phyloP scores from a whole-genome alignment of 805 yeast genomes.

The Hanseniaspora opuntiae region DNA sequence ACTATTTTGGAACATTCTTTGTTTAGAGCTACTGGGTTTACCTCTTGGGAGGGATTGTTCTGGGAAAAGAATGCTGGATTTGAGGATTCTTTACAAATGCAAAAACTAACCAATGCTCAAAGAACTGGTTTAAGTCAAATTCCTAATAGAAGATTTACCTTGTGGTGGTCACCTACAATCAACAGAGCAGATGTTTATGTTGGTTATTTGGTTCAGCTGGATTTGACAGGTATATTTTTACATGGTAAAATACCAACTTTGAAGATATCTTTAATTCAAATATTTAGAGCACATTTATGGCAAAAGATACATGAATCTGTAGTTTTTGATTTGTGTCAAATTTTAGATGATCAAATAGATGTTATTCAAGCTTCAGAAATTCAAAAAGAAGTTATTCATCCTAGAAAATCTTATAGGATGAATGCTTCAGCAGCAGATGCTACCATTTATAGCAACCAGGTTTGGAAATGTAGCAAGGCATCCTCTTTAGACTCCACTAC shows the following conservation, averaged over 20 bases:
- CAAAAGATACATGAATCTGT: conserved; percentile 94
- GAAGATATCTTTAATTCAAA: conserved; percentile 87
- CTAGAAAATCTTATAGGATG: conserved; percentile 94
- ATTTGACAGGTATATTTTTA: conserved; percentile 86
- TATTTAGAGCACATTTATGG: conserved; percentile 96
- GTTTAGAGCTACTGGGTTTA: conserved; percentile 94
- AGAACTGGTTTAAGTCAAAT: conserved; percentile 93
- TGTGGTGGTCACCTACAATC: conserved; percentile 99
- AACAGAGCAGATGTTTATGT: conserved; percentile 96
- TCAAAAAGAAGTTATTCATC: conserved; percentile 85
- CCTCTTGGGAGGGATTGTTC: conserved; percentile 94
- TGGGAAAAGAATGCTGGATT: conserved; percentile 98
- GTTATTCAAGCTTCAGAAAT: conserved; percentile 72
- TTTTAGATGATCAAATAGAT: conserved; percentile 75
- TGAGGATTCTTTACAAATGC: conserved; percentile 88
- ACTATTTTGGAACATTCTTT: conserved; percentile 89
- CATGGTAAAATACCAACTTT: conserved; percentile 97
- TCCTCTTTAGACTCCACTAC: conserved; percentile 60
- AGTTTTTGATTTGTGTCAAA: conserved; percentile 86
- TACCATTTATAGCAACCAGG: conserved; percentile 54
- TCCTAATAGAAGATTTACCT: conserved; percentile 89
- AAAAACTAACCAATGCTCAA: conserved; percentile 93
- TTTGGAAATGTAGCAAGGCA: conserved; percentile 76
- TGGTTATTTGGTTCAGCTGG: conserved; percentile 91
- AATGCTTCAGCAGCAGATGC: conserved; percentile 90